These are phyloP conservation scores for Microsporum canis DNA, from an alignment of 2,329 filamentous ascomycete species.

Conservation along the genomic window DNA sequence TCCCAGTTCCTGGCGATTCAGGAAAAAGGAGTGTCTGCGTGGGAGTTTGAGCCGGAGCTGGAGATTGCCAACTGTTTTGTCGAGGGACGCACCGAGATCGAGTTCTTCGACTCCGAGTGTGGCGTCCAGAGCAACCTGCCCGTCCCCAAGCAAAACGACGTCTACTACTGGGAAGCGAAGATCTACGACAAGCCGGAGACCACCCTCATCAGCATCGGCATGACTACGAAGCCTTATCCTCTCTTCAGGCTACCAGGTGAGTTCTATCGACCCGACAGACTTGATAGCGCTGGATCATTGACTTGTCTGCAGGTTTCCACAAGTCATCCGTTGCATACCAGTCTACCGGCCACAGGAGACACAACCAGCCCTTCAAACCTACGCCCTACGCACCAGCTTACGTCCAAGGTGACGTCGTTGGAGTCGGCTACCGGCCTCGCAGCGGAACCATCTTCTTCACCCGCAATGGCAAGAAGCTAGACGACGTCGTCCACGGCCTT, in stretches of 20 bases:
- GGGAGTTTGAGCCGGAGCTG: conserved; percentile 98
- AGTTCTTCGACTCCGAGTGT: conserved; percentile 97
- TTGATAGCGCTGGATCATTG: neutral
- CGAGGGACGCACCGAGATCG: conserved; percentile 88
- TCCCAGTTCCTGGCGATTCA: conserved; percentile 97
- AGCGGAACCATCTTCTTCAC: conserved; percentile 97
- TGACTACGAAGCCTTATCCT: conserved; percentile 95
- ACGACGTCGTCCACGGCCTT: conserved; percentile 84
- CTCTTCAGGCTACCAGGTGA: conserved; percentile 85
- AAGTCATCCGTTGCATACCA: conserved; percentile 87
- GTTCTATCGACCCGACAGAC: conserved; percentile 20
- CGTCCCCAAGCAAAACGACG: conserved; percentile 96
- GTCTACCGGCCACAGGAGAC: conserved; percentile 73
- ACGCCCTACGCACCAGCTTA: conserved; percentile 72
- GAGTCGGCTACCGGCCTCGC: conserved; percentile 85
- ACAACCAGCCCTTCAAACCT: conserved; percentile 80
- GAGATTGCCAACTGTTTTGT: conserved; percentile 99
- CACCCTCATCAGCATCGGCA: conserved; percentile 77
- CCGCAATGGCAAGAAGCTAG: conserved; percentile 87
- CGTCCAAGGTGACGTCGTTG: conserved; percentile 90
- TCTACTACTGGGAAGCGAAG: conserved; percentile 99
- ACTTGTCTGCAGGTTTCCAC: conserved; percentile 57
- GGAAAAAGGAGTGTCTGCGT: conserved; percentile 98
- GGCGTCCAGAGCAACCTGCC: conserved; percentile 94
- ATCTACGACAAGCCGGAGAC: conserved; percentile 93